phyloP scores from a whole-genome alignment of 805 yeast species.

The Starmerella scarabaei region DNA sequence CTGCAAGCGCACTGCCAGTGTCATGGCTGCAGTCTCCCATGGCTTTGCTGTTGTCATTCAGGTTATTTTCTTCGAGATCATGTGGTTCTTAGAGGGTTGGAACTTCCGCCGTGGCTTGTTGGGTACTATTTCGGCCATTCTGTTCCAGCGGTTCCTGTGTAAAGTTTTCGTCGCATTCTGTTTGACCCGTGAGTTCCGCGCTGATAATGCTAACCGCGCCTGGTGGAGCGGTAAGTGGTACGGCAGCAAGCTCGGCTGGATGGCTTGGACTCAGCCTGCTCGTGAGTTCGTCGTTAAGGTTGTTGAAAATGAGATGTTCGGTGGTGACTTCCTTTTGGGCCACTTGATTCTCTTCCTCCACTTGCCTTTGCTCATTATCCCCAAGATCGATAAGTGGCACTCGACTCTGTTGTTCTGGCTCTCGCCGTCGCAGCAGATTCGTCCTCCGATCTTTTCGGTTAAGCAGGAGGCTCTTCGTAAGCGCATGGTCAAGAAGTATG shows the following conservation, averaged over 20 bases:
- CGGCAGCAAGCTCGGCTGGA: slow-evolving; percentile 82
- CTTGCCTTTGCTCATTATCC: slow-evolving; percentile 73
- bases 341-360: slow-evolving; percentile 79
- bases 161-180: slow-evolving; percentile 64
- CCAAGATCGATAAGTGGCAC: slow-evolving; percentile 92
- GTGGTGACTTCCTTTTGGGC: slow-evolving; percentile 91
- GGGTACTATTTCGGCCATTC: slow-evolving; percentile 73
- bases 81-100: slow-evolving; percentile 97
- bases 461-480: slow-evolving; percentile 92
- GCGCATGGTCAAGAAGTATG: slow-evolving; percentile 94
- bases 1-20: slow-evolving; percentile 94
- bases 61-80: slow-evolving; percentile 75
- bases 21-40: slow-evolving; percentile 89
- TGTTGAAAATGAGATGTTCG: slow-evolving; percentile 87
- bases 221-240: slow-evolving; percentile 99
- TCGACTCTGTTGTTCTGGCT: slow-evolving; percentile 98
- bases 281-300: slow-evolving; percentile 92
- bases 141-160: slow-evolving; percentile 78
- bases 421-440: slow-evolving; percentile 88
- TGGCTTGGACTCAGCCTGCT: slow-evolving; percentile 88
- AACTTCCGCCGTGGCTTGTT: slow-evolving; percentile 72
- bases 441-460: slow-evolving; percentile 94
- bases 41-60: slow-evolving; percentile 86
- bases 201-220: slow-evolving; percentile 89
- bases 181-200: slow-evolving; percentile 91